These are phyloP conservation scores for Colletotrichum sp. DNA, from an alignment of 2,329 filamentous ascomycete genomes.

Conservation along the genomic window DNA sequence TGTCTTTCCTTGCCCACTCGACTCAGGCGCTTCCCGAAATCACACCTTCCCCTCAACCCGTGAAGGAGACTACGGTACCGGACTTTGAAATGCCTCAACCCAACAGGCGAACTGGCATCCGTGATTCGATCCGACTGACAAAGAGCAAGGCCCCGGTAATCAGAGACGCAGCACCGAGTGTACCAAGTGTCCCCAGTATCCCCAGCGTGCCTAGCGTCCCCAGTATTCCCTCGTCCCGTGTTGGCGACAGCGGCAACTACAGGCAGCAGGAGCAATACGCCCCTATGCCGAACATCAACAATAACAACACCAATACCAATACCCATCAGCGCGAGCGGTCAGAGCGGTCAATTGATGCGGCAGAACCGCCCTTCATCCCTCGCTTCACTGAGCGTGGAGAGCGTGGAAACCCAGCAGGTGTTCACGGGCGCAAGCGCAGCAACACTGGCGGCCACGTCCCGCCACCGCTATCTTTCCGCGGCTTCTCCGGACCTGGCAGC, in stretches of 20 bases:
- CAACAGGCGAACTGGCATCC: conserved; percentile 66
- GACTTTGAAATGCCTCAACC: conserved; percentile 55
- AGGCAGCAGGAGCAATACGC: conserved; percentile 44
- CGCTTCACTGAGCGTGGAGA: conserved; percentile 70
- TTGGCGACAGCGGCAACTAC: conserved; percentile 40
- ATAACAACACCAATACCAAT: conserved; percentile 23
- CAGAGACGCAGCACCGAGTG: conserved; percentile 51
- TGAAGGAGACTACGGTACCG: conserved; percentile 50
- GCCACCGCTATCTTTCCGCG: conserved; percentile 76
- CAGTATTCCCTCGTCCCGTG: conserved; percentile 39
- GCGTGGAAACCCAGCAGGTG: conserved; percentile 48
- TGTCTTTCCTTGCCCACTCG: conserved; percentile 94
- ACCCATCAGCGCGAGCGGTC: conserved; percentile 55
- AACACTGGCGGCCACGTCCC: conserved; percentile 81
- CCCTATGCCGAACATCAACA: conserved; percentile 25
- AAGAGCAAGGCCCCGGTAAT: conserved; percentile 64
- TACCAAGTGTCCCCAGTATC: conserved; percentile 60
- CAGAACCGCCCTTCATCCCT: conserved; percentile 75
- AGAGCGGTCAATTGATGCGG: conserved; percentile 62
- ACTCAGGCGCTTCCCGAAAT: conserved; percentile 81
- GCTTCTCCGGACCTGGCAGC: conserved; percentile 68
- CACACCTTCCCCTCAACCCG: conserved; percentile 56
- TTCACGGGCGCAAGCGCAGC: conserved; percentile 85
- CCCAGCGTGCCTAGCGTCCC: conserved; percentile 53
- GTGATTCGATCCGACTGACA: conserved; percentile 88